phyloP scores from a whole-genome alignment of 2,329 filamentous ascomycete genomes.

The Cercospora nicotianae region DNA sequence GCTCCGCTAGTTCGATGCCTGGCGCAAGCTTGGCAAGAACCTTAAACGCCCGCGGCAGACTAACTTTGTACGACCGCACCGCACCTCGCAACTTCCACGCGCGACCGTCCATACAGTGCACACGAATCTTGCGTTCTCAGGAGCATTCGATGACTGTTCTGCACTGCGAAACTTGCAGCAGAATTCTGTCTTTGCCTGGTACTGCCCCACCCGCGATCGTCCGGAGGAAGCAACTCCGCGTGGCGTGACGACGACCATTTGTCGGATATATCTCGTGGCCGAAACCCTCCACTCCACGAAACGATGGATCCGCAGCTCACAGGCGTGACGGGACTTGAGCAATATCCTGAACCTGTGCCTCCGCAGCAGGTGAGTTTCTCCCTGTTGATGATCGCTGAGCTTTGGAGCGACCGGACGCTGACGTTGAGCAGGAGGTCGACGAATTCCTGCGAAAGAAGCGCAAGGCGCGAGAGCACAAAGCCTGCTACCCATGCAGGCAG shows the following conservation, averaged over 20 bases:
- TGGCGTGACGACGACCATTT: slow-evolving; percentile 2
- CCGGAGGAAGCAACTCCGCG: background rate
- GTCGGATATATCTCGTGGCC: slow-evolving; percentile 4
- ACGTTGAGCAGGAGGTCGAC: slow-evolving; percentile 47
- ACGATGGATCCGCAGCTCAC: slow-evolving; percentile 29
- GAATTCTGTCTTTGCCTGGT: background rate
- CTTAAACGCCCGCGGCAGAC: background rate
- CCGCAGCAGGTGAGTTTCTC: background rate
- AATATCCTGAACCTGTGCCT: background rate
- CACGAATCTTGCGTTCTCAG: background rate
- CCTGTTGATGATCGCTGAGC: background rate
- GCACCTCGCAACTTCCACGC: background rate
- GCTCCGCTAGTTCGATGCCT: background rate
- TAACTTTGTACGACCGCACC: background rate
- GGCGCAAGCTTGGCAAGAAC: background rate
- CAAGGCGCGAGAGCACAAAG: slow-evolving; percentile 55
- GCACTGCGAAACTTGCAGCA: background rate
- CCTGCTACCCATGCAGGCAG: slow-evolving; percentile 53
- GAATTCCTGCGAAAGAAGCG: slow-evolving; percentile 52
- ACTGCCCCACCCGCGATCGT: background rate
- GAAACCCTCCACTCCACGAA: slow-evolving; percentile 5
- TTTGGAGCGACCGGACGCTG: background rate
- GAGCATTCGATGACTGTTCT: background rate
- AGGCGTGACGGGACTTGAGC: slow-evolving; percentile 17
- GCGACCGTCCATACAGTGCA: background rate